A percentile compares a stretch with the other conserved stretches of the same genome.
phyloP scores from a whole-genome alignment of 352 stramenopile genomes.

The Thraustochytrium striatum region DNA sequence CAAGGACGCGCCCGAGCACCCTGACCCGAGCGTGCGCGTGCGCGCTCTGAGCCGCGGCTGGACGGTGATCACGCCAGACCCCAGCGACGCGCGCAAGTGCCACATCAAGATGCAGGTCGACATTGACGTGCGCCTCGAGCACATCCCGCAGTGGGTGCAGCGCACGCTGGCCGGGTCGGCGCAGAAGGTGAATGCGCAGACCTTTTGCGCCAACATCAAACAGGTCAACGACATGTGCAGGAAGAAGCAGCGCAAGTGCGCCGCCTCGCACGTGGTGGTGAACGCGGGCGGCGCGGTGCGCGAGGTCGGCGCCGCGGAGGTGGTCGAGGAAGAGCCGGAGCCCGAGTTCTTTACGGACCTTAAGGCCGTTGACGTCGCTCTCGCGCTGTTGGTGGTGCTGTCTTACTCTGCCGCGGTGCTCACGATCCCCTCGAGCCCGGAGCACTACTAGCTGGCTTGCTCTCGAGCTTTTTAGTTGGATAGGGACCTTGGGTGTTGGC shows the following conservation, averaged over 20 bases:
- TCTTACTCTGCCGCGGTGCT: no score
- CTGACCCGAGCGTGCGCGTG: background rate
- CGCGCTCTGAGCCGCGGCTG: conserved; percentile 1
- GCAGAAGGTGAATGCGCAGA: conserved; percentile 36
- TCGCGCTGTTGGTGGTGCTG: no score
- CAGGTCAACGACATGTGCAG: conserved; percentile 14
- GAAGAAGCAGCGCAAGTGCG: background rate
- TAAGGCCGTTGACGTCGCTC: no score
- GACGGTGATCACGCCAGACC: background rate
- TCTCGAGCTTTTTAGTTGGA: no score
- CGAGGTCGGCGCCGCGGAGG: no score
- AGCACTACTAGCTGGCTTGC: no score
- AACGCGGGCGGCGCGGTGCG: conserved; percentile 1
- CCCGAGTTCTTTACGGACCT: no score
- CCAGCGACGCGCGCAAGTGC: background rate
- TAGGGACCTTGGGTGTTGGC: no score
- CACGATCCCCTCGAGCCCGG: no score
- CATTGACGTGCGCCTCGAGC: conserved; percentile 11
- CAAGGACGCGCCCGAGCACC: background rate
- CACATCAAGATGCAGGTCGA: background rate
- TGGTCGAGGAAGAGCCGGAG: no score
- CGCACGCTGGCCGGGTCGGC: background rate
- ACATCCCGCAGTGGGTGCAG: conserved; percentile 20
- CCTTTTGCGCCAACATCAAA: conserved; percentile 15
- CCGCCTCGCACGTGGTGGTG: conserved; percentile 21